phyloP scores from a whole-genome alignment of 2,329 filamentous ascomycete species.

The Phaeosphaeria sp. region DNA sequence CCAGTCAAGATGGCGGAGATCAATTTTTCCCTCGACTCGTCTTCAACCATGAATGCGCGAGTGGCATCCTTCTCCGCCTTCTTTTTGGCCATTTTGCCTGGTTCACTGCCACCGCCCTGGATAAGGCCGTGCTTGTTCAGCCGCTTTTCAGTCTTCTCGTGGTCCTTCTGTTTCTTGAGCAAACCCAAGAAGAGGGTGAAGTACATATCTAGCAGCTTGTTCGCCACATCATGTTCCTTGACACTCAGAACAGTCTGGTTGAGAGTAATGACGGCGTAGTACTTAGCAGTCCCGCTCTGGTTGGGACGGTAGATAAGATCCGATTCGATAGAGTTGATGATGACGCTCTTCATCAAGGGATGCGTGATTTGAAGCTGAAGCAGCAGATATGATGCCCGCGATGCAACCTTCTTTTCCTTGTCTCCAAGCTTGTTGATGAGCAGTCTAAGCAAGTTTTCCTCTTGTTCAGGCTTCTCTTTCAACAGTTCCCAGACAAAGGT shows the following conservation, averaged over 20 bases:
- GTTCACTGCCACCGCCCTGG: constrained; percentile 62
- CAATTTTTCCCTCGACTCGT: constrained; percentile 86
- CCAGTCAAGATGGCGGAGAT: constrained; percentile 90
- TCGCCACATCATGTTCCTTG: constrained; percentile 81
- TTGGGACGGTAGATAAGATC: constrained; percentile 87
- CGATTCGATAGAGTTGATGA: constrained; percentile 83
- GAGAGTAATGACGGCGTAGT: constrained; percentile 94
- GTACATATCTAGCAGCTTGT: constrained; percentile 85
- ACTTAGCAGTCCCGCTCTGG: constrained; percentile 87
- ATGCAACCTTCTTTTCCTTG: constrained; percentile 93
- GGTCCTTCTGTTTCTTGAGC: constrained; percentile 67
- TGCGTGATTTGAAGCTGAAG: constrained; percentile 88
- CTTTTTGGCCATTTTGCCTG: constrained; percentile 60
- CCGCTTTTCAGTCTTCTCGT: constrained; percentile 47
- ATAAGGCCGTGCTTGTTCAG: constrained; percentile 57
- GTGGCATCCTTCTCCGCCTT: constrained; percentile 53
- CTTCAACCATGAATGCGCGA: constrained; percentile 51
- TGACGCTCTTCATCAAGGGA: constrained; percentile 89
- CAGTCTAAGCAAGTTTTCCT: constrained; percentile 88
- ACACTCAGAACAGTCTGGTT: constrained; percentile 93
- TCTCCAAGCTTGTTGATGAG: constrained; percentile 97
- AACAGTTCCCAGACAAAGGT: constrained; percentile 91
- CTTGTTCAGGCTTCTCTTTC: constrained; percentile 96
- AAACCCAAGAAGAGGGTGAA: constrained; percentile 86
- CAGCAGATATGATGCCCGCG: constrained; percentile 89